Percentiles rank a stretch among this genome's conserved stretches.
phyloP scores from a whole-genome alignment of 305 asterid species.

The Fraxinus sp. region DNA sequence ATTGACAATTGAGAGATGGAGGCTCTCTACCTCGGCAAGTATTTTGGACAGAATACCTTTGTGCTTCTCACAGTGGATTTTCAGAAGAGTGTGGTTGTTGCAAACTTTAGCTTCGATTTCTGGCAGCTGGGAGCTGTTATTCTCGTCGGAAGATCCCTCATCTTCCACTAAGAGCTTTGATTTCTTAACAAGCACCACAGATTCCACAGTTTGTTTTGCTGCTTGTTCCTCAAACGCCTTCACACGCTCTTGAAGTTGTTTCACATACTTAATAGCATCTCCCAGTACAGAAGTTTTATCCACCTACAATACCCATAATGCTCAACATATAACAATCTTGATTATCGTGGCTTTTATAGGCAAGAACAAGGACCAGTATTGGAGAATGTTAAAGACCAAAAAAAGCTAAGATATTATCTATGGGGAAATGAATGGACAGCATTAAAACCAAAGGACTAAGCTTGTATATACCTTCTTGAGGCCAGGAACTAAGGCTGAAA shows the following conservation, averaged over 20 bases:
- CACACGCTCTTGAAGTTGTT: conserved; percentile 49
- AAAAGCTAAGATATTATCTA: neutral
- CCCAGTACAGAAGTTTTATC: conserved; percentile 59
- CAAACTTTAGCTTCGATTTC: conserved; percentile 41
- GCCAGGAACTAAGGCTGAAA: conserved; percentile 57
- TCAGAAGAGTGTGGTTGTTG: conserved; percentile 34
- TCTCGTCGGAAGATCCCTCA: conserved; percentile 33
- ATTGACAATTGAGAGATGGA: conserved; percentile 28
- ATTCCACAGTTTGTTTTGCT: conserved; percentile 31
- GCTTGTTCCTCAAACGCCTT: conserved; percentile 46
- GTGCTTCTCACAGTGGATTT: conserved; percentile 34
- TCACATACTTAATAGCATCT: conserved; percentile 48
- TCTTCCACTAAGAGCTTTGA: conserved; percentile 35
- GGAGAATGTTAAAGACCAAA: neutral
- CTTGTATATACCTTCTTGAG: conserved; percentile 47
- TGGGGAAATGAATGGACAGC: neutral
- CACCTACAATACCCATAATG: conserved; percentile 32
- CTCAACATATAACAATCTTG: neutral
- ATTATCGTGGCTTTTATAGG: neutral
- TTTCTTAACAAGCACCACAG: conserved; percentile 45
- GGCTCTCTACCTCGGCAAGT: conserved; percentile 33
- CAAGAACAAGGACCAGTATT: neutral
- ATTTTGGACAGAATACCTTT: conserved; percentile 34
- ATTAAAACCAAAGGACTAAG: neutral
- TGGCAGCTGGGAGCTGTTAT: conserved; percentile 31